Evolutionary conservation across 306 rosid genomes (phyloP).

Genomic region (Elaeagnus macrophylla): DNA sequence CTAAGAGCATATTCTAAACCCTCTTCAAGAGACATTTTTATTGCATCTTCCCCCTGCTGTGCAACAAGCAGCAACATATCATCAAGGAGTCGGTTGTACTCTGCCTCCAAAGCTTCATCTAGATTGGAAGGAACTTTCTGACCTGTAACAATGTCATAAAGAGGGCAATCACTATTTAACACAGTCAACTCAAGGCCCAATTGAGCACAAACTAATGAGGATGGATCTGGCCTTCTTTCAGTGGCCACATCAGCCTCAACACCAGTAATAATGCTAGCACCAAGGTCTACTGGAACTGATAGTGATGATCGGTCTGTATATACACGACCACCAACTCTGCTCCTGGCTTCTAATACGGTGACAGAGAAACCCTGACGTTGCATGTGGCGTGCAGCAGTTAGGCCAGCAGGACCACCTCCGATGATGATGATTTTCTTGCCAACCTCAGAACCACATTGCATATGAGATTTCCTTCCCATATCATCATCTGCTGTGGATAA

Average conservation of each 20-base stretch:
- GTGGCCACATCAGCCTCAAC: conserved; percentile 98
- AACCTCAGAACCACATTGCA: conserved; percentile 35
- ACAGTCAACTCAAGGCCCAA: conserved; percentile 88
- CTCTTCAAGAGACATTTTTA: conserved; percentile 91
- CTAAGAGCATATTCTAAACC: conserved; percentile 89
- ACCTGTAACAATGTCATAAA: conserved; percentile 71
- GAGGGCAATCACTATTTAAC: conserved; percentile 94
- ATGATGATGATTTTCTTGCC: conserved; percentile 68
- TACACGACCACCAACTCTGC: conserved; percentile 92
- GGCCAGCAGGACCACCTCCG: conserved; percentile 99
- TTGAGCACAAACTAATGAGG: conserved; percentile 92
- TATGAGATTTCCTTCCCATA: conserved; percentile 18
- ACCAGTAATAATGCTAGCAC: conserved; percentile 99
- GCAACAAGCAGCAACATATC: conserved; percentile 83
- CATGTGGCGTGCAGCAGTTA: conserved; percentile 96
- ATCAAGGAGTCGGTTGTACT: conserved; percentile 93
- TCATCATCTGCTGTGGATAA: conserved; percentile 31
- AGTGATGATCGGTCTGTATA: conserved; percentile 77
- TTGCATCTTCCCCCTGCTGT: conserved; percentile 74
- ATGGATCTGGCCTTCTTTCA: conserved; percentile 98
- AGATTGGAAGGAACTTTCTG: conserved; percentile 81
- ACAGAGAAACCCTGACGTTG: conserved; percentile 86
- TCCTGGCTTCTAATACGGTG: conserved; percentile 82
- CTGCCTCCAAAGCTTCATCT: conserved; percentile 94
- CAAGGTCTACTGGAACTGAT: conserved; percentile 98